Percentiles rank a stretch among this genome's conserved stretches.
These are phyloP conservation scores for Fusarium paranaense DNA, from an alignment of 2,329 filamentous ascomycete genomes.

Conservation along the genomic window DNA sequence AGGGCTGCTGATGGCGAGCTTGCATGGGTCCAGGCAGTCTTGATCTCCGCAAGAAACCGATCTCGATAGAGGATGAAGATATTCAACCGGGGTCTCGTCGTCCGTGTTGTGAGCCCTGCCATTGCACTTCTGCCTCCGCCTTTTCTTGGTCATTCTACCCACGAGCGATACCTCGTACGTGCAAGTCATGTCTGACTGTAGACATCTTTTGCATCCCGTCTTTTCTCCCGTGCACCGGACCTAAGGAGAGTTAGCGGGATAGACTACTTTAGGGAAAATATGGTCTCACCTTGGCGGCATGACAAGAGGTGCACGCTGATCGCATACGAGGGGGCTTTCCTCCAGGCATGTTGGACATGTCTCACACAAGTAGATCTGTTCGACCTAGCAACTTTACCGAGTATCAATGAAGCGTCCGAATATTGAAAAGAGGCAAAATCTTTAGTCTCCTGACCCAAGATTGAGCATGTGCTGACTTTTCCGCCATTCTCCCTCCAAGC, in stretches of 20 bases:
- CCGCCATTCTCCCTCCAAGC: not conserved
- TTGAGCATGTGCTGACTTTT: not conserved
- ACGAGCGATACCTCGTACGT: constrained; percentile 11
- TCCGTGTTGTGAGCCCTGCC: not conserved
- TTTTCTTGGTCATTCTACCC: constrained; percentile 12
- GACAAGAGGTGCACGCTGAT: constrained; percentile 8
- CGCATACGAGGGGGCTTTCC: constrained; percentile 11
- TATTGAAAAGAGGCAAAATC: not conserved
- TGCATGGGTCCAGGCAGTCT: not conserved
- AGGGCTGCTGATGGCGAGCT: not conserved
- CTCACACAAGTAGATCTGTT: not conserved
- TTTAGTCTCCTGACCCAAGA: not conserved
- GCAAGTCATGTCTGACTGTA: constrained; percentile 1
- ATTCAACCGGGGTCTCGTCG: not conserved
- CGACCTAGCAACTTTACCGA: not conserved
- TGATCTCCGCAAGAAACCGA: not conserved
- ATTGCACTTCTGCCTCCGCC: not conserved
- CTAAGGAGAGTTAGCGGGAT: not conserved
- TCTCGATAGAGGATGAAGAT: not conserved
- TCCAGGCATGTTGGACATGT: not conserved
- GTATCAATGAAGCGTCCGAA: not conserved
- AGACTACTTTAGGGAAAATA: not conserved
- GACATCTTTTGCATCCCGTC: constrained; percentile 1
- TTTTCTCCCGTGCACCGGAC: constrained; percentile 13
- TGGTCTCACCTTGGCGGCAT: constrained; percentile 6